These are phyloP conservation scores for Pontederia paniculata DNA, from an alignment of 176 grass and related monocot species.

Conservation along the genomic window DNA sequence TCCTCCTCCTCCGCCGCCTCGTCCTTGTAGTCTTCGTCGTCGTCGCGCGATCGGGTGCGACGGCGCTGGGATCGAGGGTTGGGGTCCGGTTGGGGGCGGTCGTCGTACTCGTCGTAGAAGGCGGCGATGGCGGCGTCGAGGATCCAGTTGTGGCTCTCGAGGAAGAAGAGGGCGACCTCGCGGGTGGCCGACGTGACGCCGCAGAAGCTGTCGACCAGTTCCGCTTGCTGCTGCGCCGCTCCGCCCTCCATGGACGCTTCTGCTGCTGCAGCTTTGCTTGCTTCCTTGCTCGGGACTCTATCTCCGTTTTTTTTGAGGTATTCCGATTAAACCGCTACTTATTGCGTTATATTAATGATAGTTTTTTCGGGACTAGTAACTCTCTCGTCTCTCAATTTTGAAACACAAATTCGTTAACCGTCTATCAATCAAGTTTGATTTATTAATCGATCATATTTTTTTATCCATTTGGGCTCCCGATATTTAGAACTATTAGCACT, in stretches of 20 bases:
- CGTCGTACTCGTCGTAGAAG: conserved; percentile 35
- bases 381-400: no score
- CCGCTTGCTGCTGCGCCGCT: neutral
- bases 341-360: no score
- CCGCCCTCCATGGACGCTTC: neutral
- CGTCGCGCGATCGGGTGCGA: neutral
- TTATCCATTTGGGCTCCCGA: no score
- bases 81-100: conserved; percentile 21
- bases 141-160: conserved; percentile 70
- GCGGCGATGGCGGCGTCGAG: conserved; percentile 61
- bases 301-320: no score
- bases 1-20: neutral
- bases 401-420: no score
- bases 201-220: conserved; percentile 49
- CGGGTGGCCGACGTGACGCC: conserved; percentile 52
- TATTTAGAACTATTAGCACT: no score
- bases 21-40: neutral
- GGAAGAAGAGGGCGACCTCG: conserved; percentile 68
- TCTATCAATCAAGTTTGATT: no score
- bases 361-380: no score
- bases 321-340: no score
- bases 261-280: no score
- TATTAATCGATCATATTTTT: no score
- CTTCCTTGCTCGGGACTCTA: no score
- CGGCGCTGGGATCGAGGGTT: neutral